Evolutionary conservation across 192 early-diverging fungal genomes (phyloP), one percentile per base, ranked within the genome.

Genomic region (Umbelopsis vinacea): DNA sequence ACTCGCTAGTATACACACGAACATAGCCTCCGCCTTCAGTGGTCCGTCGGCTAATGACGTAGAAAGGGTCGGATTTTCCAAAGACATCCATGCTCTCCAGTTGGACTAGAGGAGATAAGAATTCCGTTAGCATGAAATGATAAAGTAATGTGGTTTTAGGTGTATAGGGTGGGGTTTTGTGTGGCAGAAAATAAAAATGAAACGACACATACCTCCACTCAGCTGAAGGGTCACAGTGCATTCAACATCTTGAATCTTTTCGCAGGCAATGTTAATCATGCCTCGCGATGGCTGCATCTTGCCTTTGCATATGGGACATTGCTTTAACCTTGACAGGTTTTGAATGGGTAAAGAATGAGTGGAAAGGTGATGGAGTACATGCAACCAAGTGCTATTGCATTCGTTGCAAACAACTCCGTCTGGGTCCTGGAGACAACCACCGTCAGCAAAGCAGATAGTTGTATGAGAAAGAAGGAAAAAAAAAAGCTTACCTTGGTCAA

Each of bases 1-100:
- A 52, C 21, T 69, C 67, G 43, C 67, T 69, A 23, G 46, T 69
- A 6, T 69, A 69, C 4, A 69, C 67, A 29, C 67, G 67, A 15
- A 69, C 67, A 35, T 69, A 69, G 8, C 46, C 67, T 47, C 67
- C 67, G 26, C 57, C 57, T 8, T 69, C 67, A 6, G 26, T 47
- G 17, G 67, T 69, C 48, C 46, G 46, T 19, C 67, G 38, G 11
- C 46, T 50, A 47, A 69, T 47, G 67, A 69, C 67, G 29, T 69
- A 69, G 43, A 69, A 69, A 10, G 67, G 67, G 67, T 69, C 45
- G 14, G 67, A 52, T 23, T 69, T 69, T 47, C 67, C 67, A 63
- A 63, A 63, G 29, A 63, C 57, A 37, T 63, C 57, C 57, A 63
- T 63, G 15, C 57, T 63, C 33, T 63, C 57, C 29, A 63, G 26